Conservation (phyloP, 164 flowering plant genomes). For the Amborella trichopoda region DNA sequence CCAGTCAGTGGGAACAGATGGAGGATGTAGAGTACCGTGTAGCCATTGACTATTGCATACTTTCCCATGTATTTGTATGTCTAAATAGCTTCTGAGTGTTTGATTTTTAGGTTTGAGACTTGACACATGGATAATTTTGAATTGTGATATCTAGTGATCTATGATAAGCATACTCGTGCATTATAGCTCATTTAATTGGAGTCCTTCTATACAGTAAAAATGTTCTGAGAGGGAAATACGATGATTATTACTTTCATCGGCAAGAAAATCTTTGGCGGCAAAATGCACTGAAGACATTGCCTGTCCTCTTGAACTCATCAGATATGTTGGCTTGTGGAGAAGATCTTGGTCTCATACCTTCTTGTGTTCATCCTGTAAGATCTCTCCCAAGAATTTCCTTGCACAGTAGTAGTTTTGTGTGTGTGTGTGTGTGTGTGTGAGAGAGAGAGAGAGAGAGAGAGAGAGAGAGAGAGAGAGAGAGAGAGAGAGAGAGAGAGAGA, state of each 20-base stretch:
- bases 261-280: constrained; percentile 88
- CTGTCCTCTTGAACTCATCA: constrained; percentile 88
- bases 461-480: constrained; percentile 1
- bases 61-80: no score
- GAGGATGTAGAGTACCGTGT: no score
- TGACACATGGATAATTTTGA: no score
- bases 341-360: constrained; percentile 93
- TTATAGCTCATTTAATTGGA: no score
- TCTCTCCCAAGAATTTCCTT: background rate
- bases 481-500: constrained; percentile 1
- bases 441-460: constrained; percentile 1
- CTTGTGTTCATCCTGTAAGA: constrained; percentile 95
- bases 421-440: background rate
- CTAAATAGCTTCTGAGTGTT: no score
- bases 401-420: background rate
- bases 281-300: constrained; percentile 91
- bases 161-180: no score
- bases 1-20: no score
- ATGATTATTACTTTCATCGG: constrained; percentile 89
- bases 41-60: no score
- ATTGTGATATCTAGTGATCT: no score
- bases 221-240: constrained; percentile 68
- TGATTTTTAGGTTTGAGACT: no score
- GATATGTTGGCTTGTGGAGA: constrained; percentile 98
- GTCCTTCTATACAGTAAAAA: constrained; percentile 55